Evolutionary conservation across 805 yeast species (phyloP).

Genomic region (Suhomyces sp.): DNA sequence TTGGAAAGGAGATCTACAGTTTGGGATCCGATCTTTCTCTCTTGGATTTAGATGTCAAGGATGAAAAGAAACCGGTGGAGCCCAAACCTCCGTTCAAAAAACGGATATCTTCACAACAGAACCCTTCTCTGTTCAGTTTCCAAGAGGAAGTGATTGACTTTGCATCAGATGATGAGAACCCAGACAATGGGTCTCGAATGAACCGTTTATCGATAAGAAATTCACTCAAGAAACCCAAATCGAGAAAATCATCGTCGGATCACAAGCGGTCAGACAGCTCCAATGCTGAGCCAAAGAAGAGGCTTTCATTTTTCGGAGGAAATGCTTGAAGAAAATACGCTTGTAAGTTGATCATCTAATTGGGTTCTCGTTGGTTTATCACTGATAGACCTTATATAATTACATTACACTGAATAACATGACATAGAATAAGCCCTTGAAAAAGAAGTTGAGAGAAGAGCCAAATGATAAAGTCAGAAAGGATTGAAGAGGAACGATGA

Average conservation of each 20-base stretch:
- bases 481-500: no score
- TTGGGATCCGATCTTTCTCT: constrained; percentile 18
- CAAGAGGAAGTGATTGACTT: constrained; percentile 47
- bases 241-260: constrained; percentile 21
- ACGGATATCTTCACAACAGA: constrained; percentile 26
- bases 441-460: no score
- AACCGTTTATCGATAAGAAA: constrained; percentile 40
- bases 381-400: no score
- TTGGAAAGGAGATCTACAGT: constrained; percentile 8
- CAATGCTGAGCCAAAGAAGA: constrained; percentile 18
- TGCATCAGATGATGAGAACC: constrained; percentile 47
- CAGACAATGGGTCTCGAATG: constrained; percentile 35
- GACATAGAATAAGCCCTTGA: no score
- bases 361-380: no score
- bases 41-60: constrained; percentile 28
- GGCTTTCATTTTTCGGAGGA: constrained; percentile 25
- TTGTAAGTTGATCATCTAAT: no score
- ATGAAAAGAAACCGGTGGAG: constrained; percentile 6
- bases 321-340: no score
- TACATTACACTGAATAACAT: no score
- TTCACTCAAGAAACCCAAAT: constrained; percentile 32
- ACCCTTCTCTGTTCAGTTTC: constrained; percentile 31
- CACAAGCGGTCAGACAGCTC: constrained; percentile 19
- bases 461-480: no score
- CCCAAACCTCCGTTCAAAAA: constrained; percentile 31